Conservation (phyloP, 257 asterid species). For the Ocimum tenuiflorum region DNA sequence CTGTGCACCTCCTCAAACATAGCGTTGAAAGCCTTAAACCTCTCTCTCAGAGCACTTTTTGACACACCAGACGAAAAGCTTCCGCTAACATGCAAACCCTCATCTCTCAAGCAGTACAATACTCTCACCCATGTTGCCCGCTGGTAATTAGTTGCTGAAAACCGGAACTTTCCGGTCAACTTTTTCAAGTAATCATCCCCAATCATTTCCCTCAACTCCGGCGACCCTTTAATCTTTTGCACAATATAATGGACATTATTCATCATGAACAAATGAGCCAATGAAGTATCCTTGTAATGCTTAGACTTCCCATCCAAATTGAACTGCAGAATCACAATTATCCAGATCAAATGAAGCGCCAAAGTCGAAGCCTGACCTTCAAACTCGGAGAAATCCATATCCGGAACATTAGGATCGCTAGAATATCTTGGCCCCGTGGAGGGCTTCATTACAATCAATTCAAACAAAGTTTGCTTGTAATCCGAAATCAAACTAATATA, state of each 20-base stretch:
- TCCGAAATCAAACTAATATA: slow-evolving; percentile 75
- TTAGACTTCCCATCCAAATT: slow-evolving; percentile 73
- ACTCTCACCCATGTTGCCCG: slow-evolving; percentile 77
- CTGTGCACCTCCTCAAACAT: slow-evolving; percentile 87
- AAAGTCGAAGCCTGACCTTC: slow-evolving; percentile 50
- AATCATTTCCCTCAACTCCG: slow-evolving; percentile 79
- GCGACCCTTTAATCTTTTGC: slow-evolving; percentile 67
- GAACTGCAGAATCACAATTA: slow-evolving; percentile 62
- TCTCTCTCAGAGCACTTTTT: slow-evolving; percentile 67
- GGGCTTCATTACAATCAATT: slow-evolving; percentile 69
- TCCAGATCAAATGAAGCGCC: slow-evolving; percentile 80
- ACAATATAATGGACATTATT: slow-evolving; percentile 82
- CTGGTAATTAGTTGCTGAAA: slow-evolving; percentile 65
- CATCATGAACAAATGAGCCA: slow-evolving; percentile 87
- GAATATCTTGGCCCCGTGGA: slow-evolving; percentile 56
- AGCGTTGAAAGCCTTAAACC: slow-evolving; percentile 79
- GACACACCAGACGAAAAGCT: slow-evolving; percentile 81
- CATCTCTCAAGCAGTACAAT: slow-evolving; percentile 78
- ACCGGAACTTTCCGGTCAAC: slow-evolving; percentile 50
- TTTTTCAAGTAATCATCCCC: slow-evolving; percentile 61
- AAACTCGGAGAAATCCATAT: slow-evolving; percentile 60
- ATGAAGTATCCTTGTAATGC: slow-evolving; percentile 65
- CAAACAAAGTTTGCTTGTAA: slow-evolving; percentile 56
- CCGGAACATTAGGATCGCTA: slow-evolving; percentile 57
- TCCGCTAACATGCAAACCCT: slow-evolving; percentile 76